Evolutionary conservation across 768 basidiomycete species (phyloP).

Genomic region (Suillus tomentosus): DNA sequence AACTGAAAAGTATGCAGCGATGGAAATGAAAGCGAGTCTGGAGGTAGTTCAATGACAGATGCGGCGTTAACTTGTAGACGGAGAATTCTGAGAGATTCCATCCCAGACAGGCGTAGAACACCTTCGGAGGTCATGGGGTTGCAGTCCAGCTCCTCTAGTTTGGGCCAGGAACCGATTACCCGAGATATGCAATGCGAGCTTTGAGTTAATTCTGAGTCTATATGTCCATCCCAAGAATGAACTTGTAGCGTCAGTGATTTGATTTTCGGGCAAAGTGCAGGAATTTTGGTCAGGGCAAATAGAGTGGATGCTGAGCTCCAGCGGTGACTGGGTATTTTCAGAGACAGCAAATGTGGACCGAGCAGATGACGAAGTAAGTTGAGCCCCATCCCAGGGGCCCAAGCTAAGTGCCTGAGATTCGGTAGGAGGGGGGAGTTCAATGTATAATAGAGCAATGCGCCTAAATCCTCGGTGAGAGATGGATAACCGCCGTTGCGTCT

Average conservation of each 20-base stretch:
- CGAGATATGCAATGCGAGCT: not conserved
- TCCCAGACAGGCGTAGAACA: not conserved
- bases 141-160: conserved; percentile 7
- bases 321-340: conserved; percentile 1
- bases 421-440: not conserved
- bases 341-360: conserved; percentile 4
- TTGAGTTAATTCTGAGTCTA: not conserved
- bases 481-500: not conserved
- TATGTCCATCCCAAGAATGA: not conserved
- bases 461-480: not conserved
- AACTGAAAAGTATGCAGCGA: conserved; percentile 3
- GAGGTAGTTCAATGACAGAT: not conserved
- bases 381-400: conserved; percentile 2
- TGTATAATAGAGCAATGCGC: conserved; percentile 7
- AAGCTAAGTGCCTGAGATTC: conserved; percentile 6
- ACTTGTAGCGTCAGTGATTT: conserved; percentile 3
- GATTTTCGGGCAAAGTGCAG: not conserved
- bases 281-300: conserved; percentile 6
- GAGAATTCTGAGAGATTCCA: not conserved
- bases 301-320: conserved; percentile 1
- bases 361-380: conserved; percentile 6
- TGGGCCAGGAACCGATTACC: conserved; percentile 2
- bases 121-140: not conserved
- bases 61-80: not conserved
- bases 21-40: conserved; percentile 4